Evolutionary conservation across 495 filamentous ascomycete species (phyloP), one percentile per base, ranked within the genome.

Genomic region (Talaromyces proteolyticus): DNA sequence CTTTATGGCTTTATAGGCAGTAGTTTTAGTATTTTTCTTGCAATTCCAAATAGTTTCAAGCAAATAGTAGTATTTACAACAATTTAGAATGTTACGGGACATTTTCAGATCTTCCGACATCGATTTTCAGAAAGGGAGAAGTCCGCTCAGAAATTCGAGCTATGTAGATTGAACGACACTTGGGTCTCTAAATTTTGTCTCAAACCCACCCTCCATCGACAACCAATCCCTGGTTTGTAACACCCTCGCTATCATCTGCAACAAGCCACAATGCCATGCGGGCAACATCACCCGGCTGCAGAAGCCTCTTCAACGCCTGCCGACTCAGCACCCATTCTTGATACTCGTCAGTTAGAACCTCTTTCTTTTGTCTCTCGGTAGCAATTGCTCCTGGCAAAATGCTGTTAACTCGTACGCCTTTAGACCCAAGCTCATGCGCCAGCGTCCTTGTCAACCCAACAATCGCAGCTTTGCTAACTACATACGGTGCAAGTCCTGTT

Each of bases 281-380:
- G 7, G 74, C 75, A 14, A 76, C 66, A 50, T 80, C 75, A n/a
- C 68, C 62, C 52, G 65, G 70, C 57, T 57, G 42, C 16, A 76
- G 49, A 51, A 72, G 61, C 26, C 66, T 56, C 63, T 75, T 53
- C 44, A 76, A 20, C 14, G 64, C 65, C 56, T 76, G 73, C 41
- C 52, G 53, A 11, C 49, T 53, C 50, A 75, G 52, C 0, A 74
- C 65, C 46, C 64, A 54, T 1, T 52, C 60, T 22, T 66, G 59
- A 53, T 75, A 75, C 57, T 70, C 72, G 6, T 56, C 54, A 37
- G 68, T 75, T 38, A 72, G 45, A 5, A 75, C 66, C 51, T 72
- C 66, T 6, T 63, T 56, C 36, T 61, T 70, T 63, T 75, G 69
- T 22, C 70, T 53, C 57, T 69, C 57, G 14, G 58, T 61, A 20